Base-by-base conservation (phyloP, 257 asterid species). In the Penstemon eatonii region DNA sequence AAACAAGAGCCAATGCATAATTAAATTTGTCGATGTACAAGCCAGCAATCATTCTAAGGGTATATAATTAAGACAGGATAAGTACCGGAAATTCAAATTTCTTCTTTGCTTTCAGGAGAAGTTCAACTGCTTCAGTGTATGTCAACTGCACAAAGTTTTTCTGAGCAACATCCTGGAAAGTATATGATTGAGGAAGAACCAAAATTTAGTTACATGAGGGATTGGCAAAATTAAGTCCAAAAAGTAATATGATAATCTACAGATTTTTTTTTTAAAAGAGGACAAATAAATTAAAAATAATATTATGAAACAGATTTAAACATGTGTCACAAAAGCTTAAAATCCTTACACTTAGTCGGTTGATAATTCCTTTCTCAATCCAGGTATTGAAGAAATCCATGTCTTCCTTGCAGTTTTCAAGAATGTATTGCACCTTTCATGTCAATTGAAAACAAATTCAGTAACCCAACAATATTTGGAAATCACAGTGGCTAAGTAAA, bases 361-460 rank as follows among this genome's bases (percentile, higher is more conserved):
- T 76, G 65, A 89, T 76, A 76, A 94, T 91, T 79, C 99, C 99
- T 75, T 91, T 89, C 86, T 94, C 99, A 74, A 94, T 84, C 99
- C 97, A 91, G 7, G 95, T 83, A 73, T 94, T 79, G 84, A 94
- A 91, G 86, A 91, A 87, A 70, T 87, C 93, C 99, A 94, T 91
- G 77, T 94, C 99, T 83, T 94, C 99, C 82, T 89, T 83, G 89
- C 99, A 94, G 73, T 91, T 91, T 66, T 91, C 97, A 70, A 94
- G 84, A 75, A 91, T 71, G 81, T 94, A 77, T 81, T 78, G 77
- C 69, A 94, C 96, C 99, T 94, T 71, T 60, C 72, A 79, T 62
- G 74, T 40, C 81, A 67, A 50, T 59, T n/a, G 38, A 41, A 66
- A n/a, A 45, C 50, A 54, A 71, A 38, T 25, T 67, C 65, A 78